Evolutionary conservation across 2,329 filamentous ascomycete species (phyloP).

Genomic region (Calonectria crousiana): DNA sequence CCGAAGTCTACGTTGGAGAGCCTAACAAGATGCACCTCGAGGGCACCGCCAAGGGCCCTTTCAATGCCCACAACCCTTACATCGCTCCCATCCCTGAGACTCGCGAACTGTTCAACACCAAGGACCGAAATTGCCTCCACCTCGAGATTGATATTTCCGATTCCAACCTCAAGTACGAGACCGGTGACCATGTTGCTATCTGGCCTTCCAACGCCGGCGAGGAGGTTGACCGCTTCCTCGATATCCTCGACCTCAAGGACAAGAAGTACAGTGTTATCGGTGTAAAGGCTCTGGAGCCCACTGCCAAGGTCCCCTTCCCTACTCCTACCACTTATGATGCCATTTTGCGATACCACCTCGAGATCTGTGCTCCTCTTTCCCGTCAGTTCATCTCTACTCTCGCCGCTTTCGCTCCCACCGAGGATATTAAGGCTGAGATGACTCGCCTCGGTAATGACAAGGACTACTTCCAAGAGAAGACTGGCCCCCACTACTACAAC

Average conservation of each 20-base stretch:
- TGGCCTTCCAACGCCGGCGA: slow-evolving; percentile 97
- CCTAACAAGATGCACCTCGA: slow-evolving; percentile 97
- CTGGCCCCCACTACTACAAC: slow-evolving; percentile 86
- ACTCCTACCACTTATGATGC: slow-evolving; percentile 97
- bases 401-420: slow-evolving; percentile 89
- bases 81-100: slow-evolving; percentile 94
- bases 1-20: slow-evolving; percentile 93
- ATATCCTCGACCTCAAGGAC: slow-evolving; percentile 78
- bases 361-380: slow-evolving; percentile 94
- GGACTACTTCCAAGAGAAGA: slow-evolving; percentile 92
- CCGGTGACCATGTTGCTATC: slow-evolving; percentile 95
- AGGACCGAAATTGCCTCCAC: slow-evolving; percentile 94
- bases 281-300: slow-evolving; percentile 92
- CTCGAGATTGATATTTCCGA: slow-evolving; percentile 93
- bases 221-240: slow-evolving; percentile 91
- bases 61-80: slow-evolving; percentile 96
- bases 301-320: slow-evolving; percentile 97
- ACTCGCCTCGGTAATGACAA: slow-evolving; percentile 90
- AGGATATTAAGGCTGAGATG: slow-evolving; percentile 88
- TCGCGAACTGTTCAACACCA: slow-evolving; percentile 88
- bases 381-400: slow-evolving; percentile 93
- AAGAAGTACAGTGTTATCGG: slow-evolving; percentile 87
- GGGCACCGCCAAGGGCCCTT: slow-evolving; percentile 85
- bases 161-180: slow-evolving; percentile 93
- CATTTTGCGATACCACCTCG: slow-evolving; percentile 93